A percentile compares a stretch with the other conserved stretches of the same genome.
phyloP scores from a whole-genome alignment of 106 monocot genomes.

The Narthecium ossifragum region DNA sequence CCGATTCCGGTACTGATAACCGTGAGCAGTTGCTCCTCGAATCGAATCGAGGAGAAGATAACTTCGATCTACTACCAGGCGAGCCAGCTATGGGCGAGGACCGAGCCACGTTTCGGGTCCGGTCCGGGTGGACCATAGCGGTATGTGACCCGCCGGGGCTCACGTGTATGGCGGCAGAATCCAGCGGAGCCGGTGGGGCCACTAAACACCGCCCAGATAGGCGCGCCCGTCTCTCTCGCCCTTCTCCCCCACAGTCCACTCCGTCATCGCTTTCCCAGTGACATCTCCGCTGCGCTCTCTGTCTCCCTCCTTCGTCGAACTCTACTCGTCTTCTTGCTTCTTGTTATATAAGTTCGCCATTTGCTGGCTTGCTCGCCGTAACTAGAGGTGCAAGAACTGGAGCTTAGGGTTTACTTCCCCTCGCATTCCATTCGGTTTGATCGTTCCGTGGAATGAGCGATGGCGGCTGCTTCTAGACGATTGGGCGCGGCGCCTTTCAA shows the following conservation, averaged over 20 bases:
- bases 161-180: slow-evolving; percentile 1
- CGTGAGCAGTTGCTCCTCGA: too few relatives aligned
- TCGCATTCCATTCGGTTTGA: too few relatives aligned
- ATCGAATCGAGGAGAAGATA: too few relatives aligned
- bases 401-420: too few relatives aligned
- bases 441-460: slow-evolving; percentile 16
- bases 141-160: neutral
- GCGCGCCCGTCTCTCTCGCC: neutral
- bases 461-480: slow-evolving; percentile 45
- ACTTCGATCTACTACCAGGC: too few relatives aligned
- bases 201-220: neutral
- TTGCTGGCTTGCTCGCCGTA: too few relatives aligned
- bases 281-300: too few relatives aligned
- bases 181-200: neutral
- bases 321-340: too few relatives aligned
- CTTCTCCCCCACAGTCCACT: too few relatives aligned
- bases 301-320: neutral
- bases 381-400: too few relatives aligned
- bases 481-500: slow-evolving; percentile 13
- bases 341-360: too few relatives aligned
- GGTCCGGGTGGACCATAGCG: neutral
- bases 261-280: neutral
- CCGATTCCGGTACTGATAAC: too few relatives aligned
- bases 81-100: neutral
- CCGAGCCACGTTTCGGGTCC: neutral